phyloP scores from a whole-genome alignment of 495 filamentous ascomycete species.

The Xylaria telfairii region DNA sequence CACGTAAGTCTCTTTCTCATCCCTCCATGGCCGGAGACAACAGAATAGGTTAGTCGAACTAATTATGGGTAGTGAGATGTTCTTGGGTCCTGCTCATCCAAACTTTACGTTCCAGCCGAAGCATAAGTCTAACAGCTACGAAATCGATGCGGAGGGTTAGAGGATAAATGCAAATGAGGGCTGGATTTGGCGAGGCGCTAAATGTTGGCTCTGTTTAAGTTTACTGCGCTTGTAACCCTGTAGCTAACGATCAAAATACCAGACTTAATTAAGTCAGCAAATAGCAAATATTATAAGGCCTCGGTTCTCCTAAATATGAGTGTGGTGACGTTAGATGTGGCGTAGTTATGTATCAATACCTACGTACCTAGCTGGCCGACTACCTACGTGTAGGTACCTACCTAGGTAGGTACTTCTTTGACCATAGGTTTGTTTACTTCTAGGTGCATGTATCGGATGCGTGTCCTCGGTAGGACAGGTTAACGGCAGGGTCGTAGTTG shows the following conservation, averaged over 20 bases:
- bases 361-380: no score
- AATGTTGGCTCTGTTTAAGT: not conserved
- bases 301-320: not conserved
- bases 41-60: slow-evolving; percentile 14
- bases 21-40: not conserved
- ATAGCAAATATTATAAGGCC: no score
- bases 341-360: no score
- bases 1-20: slow-evolving; percentile 63
- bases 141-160: slow-evolving; percentile 65
- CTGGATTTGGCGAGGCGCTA: not conserved
- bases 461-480: not conserved
- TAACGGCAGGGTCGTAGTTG: not conserved
- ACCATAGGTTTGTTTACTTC: no score
- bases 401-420: no score
- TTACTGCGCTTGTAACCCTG: not conserved
- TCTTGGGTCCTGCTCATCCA: slow-evolving; percentile 86
- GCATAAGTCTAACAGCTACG: slow-evolving; percentile 89
- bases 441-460: not conserved
- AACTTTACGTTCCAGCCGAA: slow-evolving; percentile 97
- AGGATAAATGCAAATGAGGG: not conserved
- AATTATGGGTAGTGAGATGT: slow-evolving; percentile 79
- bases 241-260: not conserved
- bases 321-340: not conserved
- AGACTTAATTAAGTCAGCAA: not conserved
- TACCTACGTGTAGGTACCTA: no score